Percentiles rank a stretch among this genome's conserved stretches.
phyloP scores from a whole-genome alignment of 2,329 filamentous ascomycete genomes.

The Cryphonectria naterciae region DNA sequence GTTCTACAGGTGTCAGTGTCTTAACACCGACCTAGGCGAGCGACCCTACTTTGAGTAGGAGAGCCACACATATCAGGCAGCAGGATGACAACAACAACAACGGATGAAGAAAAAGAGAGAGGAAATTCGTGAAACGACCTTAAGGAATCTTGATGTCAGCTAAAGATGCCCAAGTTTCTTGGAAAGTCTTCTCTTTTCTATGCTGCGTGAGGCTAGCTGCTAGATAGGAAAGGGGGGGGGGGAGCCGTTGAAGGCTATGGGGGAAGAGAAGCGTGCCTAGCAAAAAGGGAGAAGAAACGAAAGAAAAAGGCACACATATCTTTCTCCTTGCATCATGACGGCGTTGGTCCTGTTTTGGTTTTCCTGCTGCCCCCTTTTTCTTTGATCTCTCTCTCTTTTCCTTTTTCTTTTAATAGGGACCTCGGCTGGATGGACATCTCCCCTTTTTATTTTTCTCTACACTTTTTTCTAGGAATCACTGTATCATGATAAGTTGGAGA shows the following conservation, averaged over 20 bases:
- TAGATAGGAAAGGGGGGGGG: not conserved
- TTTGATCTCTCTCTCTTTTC: constrained; percentile 13
- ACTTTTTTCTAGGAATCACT: not conserved
- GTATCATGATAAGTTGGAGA: not conserved
- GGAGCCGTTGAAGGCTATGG: not conserved
- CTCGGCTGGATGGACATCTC: constrained; percentile 21
- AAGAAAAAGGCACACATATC: not conserved
- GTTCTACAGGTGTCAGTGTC: not conserved
- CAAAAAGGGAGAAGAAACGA: not conserved
- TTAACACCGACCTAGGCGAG: not conserved
- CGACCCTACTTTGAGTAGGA: not conserved
- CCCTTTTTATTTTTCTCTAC: constrained; percentile 10
- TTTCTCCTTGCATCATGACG: constrained; percentile 18
- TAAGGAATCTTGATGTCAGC: not conserved
- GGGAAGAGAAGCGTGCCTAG: too few relatives aligned
- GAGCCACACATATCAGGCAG: not conserved
- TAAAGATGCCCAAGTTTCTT: not conserved
- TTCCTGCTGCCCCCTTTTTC: not conserved
- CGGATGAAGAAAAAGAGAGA: not conserved
- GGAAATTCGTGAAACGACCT: not conserved
- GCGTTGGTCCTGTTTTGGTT: constrained; percentile 19
- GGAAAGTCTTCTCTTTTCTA: not conserved
- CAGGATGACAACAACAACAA: not conserved
- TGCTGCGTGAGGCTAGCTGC: not conserved
- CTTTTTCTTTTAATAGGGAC: not conserved